A percentile compares a stretch with the other conserved stretches of the same genome.
Evolutionary conservation across 371 early-diverging fungal genomes (phyloP).

Genomic region (Mortierella sp.): DNA sequence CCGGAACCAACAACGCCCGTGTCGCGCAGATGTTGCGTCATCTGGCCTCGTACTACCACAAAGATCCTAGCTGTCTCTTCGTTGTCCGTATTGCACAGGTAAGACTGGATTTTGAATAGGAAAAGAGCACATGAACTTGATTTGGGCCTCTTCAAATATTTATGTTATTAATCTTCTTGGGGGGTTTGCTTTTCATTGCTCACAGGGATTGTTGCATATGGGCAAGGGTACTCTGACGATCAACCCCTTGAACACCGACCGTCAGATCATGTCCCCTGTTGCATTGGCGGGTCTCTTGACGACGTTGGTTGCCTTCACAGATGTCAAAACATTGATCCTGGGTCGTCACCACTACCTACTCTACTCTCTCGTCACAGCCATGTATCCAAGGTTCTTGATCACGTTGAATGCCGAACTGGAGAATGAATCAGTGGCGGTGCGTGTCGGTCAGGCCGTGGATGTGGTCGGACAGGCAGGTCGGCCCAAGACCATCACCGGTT

Average conservation of each 20-base stretch:
- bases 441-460: conserved; percentile 99
- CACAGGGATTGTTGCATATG: conserved; percentile 93
- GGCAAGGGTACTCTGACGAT: conserved; percentile 98
- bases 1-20: conserved; percentile 99
- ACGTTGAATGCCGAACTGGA: conserved; percentile 91
- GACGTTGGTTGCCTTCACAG: conserved; percentile 90
- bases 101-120: conserved; percentile 1
- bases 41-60: conserved; percentile 96
- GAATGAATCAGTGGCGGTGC: conserved; percentile 84
- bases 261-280: conserved; percentile 90
- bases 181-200: not conserved
- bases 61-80: conserved; percentile 93
- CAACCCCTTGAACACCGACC: conserved; percentile 94
- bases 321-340: conserved; percentile 88
- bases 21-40: conserved; percentile 97
- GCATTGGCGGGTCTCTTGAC: conserved; percentile 92
- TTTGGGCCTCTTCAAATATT: no score
- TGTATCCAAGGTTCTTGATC: conserved; percentile 98
- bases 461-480: conserved; percentile 99
- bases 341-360: conserved; percentile 92
- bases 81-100: conserved; percentile 97
- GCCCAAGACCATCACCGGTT: conserved; percentile 98
- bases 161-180: no score
- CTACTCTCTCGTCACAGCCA: conserved; percentile 92
- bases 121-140: not conserved